These are phyloP conservation scores for Beverwykella pulmonaria DNA, from an alignment of 495 filamentous ascomycete genomes.

Conservation along the genomic window DNA sequence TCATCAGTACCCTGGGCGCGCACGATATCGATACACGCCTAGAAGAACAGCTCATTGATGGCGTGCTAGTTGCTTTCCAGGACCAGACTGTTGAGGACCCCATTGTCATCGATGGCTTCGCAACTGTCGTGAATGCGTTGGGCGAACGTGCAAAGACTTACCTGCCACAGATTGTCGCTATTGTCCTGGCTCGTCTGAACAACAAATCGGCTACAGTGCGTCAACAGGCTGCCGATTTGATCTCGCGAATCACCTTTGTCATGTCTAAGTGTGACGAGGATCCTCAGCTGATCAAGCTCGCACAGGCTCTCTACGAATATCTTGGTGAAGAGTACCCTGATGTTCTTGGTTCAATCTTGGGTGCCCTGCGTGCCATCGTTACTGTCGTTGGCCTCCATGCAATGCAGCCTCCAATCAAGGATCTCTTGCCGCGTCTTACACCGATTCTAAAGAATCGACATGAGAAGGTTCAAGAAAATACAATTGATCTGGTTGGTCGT, in stretches of 20 bases:
- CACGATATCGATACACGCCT: conserved; percentile 91
- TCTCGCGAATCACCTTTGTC: conserved; percentile 94
- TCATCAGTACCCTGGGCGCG: conserved; percentile 87
- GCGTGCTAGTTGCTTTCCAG: conserved; percentile 96
- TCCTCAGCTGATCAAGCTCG: conserved; percentile 91
- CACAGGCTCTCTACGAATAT: conserved; percentile 97
- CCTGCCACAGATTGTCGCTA: conserved; percentile 91
- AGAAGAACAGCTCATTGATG: conserved; percentile 92
- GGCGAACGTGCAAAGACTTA: conserved; percentile 95
- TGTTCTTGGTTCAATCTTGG: conserved; percentile 94
- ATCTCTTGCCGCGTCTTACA: conserved; percentile 91
- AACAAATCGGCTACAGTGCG: conserved; percentile 96
- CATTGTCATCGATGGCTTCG: conserved; percentile 97
- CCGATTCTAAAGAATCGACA: conserved; percentile 97
- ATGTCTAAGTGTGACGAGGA: conserved; percentile 99
- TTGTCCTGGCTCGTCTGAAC: conserved; percentile 96
- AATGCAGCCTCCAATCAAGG: conserved; percentile 99
- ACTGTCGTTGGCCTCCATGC: conserved; percentile 97
- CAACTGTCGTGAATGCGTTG: conserved; percentile 94
- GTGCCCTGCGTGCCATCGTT: conserved; percentile 93
- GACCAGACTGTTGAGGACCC: conserved; percentile 97
- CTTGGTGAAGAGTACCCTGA: conserved; percentile 99
- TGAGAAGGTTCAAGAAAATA: conserved; percentile 99
- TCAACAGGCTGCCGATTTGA: conserved; percentile 94
- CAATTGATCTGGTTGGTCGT: conserved; percentile 98